A percentile compares a stretch with the other conserved stretches of the same genome.
Conservation (phyloP, 768 basidiomycete species). For the Lentinula raphanica region DNA sequence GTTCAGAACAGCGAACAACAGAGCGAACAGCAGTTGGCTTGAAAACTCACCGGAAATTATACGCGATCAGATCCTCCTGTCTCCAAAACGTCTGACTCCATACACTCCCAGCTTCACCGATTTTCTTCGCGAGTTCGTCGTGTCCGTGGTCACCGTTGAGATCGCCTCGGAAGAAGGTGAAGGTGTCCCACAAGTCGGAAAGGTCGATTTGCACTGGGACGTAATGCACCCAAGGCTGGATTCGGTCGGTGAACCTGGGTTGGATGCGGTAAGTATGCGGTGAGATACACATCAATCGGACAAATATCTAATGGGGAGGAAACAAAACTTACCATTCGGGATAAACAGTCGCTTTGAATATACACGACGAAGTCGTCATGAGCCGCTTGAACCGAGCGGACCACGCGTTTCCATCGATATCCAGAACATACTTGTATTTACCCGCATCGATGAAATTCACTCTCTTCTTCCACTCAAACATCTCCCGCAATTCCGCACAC, state of each 20-base stretch:
- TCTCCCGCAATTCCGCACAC: constrained; percentile 38
- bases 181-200: constrained; percentile 62
- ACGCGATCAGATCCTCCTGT: constrained; percentile 47
- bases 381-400: constrained; percentile 65
- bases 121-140: constrained; percentile 50
- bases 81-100: constrained; percentile 54
- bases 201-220: constrained; percentile 64
- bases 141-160: constrained; percentile 53
- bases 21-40: not conserved
- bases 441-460: constrained; percentile 46
- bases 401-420: constrained; percentile 67
- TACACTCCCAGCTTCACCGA: constrained; percentile 43
- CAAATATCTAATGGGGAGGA: too few relatives aligned
- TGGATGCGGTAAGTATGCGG: not conserved
- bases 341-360: constrained; percentile 69
- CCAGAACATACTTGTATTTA: constrained; percentile 56
- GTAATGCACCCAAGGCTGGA: constrained; percentile 71
- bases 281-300: not conserved
- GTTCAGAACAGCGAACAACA: not conserved
- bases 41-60: constrained; percentile 39
- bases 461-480: constrained; percentile 45
- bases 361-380: constrained; percentile 53
- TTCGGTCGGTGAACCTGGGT: constrained; percentile 51
- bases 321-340: constrained; percentile 55
- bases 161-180: constrained; percentile 70